These are phyloP conservation scores for Cryptococcus hybrid DNA, from an alignment of 1,284 basidiomycete species.

Conservation along the genomic window DNA sequence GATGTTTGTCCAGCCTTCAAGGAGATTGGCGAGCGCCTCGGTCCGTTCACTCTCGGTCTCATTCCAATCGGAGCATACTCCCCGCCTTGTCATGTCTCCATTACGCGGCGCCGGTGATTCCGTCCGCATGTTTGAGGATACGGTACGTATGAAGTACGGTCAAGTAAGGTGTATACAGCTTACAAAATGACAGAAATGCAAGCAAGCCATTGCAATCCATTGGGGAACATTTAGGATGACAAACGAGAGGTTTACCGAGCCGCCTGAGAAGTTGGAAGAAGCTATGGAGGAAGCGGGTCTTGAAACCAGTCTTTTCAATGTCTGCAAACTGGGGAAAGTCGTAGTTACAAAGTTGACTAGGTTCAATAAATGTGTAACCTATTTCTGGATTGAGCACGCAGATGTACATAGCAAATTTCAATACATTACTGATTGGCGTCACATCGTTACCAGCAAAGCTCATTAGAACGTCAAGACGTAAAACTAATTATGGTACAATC, in stretches of 20 bases:
- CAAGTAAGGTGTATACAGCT: too few species aligned
- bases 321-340: slow-evolving; percentile 59
- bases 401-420: too few species aligned
- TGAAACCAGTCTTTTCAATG: slow-evolving; percentile 55
- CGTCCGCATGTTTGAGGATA: slow-evolving; percentile 63
- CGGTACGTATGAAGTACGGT: slow-evolving; percentile 42
- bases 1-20: slow-evolving; percentile 62
- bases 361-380: too few species aligned
- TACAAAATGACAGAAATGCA: slow-evolving; percentile 40
- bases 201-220: slow-evolving; percentile 65
- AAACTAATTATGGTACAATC: too few species aligned
- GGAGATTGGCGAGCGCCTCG: slow-evolving; percentile 62
- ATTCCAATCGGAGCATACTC: slow-evolving; percentile 68
- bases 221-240: slow-evolving; percentile 58
- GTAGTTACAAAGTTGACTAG: slow-evolving; percentile 10
- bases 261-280: slow-evolving; percentile 56
- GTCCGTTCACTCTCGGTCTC: slow-evolving; percentile 59
- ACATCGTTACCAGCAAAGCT: neutral
- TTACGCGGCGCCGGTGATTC: slow-evolving; percentile 59
- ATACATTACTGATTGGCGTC: neutral
- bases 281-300: slow-evolving; percentile 58
- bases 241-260: slow-evolving; percentile 60
- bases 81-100: slow-evolving; percentile 57
- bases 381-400: too few species aligned
- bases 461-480: too few species aligned